Evolutionary conservation across 2,329 filamentous ascomycete genomes (phyloP).

Genomic region (Penicillium verrucosum): DNA sequence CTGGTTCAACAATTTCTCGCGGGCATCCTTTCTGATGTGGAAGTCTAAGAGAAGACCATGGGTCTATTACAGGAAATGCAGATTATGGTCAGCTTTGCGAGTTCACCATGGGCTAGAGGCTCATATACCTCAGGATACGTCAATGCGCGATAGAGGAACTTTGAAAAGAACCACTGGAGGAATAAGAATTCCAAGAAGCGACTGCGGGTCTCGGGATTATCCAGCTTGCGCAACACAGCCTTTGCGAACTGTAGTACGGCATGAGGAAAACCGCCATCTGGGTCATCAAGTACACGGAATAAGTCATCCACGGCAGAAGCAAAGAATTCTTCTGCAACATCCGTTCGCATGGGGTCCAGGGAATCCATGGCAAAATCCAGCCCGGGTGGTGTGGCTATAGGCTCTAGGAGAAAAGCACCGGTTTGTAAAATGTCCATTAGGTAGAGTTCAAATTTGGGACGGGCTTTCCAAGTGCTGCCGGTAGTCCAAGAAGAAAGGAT

Average conservation of each 20-base stretch:
- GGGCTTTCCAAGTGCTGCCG: constrained; percentile 86
- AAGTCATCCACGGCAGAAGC: constrained; percentile 74
- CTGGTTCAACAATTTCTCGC: constrained; percentile 70
- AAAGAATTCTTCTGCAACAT: constrained; percentile 85
- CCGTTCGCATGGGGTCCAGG: constrained; percentile 66
- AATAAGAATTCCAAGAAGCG: constrained; percentile 80
- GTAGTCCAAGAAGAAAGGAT: constrained; percentile 84
- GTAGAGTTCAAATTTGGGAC: constrained; percentile 86
- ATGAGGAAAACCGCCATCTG: constrained; percentile 81
- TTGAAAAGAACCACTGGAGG: constrained; percentile 87
- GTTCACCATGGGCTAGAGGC: not conserved
- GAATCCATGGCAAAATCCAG: constrained; percentile 69
- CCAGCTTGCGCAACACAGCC: constrained; percentile 73
- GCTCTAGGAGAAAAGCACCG: constrained; percentile 84
- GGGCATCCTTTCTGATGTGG: constrained; percentile 85
- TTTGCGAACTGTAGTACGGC: constrained; percentile 80
- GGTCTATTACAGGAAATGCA: constrained; percentile 40
- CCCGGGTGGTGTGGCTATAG: constrained; percentile 72
- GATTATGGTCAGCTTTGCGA: constrained; percentile 31
- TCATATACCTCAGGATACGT: constrained; percentile 78
- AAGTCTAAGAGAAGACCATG: constrained; percentile 74
- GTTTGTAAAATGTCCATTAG: constrained; percentile 93
- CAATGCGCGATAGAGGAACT: constrained; percentile 78
- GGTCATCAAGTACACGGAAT: constrained; percentile 82
- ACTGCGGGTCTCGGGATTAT: constrained; percentile 66